Base-by-base conservation (phyloP, 768 basidiomycete species). In the Saitozyma podzolica region DNA sequence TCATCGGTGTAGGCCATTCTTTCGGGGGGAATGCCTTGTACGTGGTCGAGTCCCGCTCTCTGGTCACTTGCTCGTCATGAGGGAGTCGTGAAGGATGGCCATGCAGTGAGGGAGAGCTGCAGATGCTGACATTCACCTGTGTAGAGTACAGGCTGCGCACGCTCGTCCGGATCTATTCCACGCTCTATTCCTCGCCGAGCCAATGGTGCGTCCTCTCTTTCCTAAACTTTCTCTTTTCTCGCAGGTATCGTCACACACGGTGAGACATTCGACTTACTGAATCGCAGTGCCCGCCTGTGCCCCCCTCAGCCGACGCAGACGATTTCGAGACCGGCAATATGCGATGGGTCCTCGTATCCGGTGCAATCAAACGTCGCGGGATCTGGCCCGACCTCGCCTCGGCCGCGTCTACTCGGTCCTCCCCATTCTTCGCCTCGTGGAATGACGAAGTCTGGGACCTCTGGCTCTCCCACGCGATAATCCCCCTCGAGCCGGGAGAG, bases 1-100 rank as follows among this genome's bases (percentile, higher is more conserved):
- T 92, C 2, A 81, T 92, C 19, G 86, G 82, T 6, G 80, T 92
- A 4, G 92, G 91, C 0, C 93, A 96, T 74, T 93, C 91, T 0
- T 87, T 90, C 56, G 90, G 93, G 17, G 92, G 89, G 1, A 87
- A 87, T 72, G 86, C 86, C 2, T 83, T 86, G 87, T 91, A 73
- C 29, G 29, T 29, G 29, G 5, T 29, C 29, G 29, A 29, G 2
- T 82, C 52, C 49, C 37, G 17, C 11, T n/a, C 40, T 14, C 9
- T 49, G 47, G 6, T 40, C 29, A 29, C 5, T 29, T 29, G 5
- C 29, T 29, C 29, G 29, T 5, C 29, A 29, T 29, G 29, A 29
- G n/a, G n/a, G n/a, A 16, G n/a, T 54, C 41, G 19, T 39, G 37
- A 16, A 56, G 41, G 58, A 29, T 9, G 45, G 45, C 13, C 45